These are phyloP conservation scores for Aspergillus arachidicola DNA, from an alignment of 2,329 filamentous ascomycete genomes.

Conservation along the genomic window DNA sequence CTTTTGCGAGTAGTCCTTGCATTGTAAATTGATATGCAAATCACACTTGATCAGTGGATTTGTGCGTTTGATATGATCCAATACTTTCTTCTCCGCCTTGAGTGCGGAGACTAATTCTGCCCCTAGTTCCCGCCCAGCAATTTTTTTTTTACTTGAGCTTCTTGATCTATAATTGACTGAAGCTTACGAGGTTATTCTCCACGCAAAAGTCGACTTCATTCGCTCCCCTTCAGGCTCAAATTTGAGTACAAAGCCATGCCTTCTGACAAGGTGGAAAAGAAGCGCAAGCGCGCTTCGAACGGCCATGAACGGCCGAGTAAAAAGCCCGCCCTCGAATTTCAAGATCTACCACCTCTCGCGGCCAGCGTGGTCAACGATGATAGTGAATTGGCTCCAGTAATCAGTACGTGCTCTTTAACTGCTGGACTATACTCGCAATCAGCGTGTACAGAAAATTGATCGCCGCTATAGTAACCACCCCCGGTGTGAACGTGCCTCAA, in stretches of 20 bases:
- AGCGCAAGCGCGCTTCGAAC: constrained; percentile 54
- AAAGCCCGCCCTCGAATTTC: constrained; percentile 46
- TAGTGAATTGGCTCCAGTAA: constrained; percentile 51
- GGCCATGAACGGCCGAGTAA: constrained; percentile 51
- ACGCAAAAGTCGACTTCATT: constrained; percentile 1
- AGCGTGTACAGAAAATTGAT: constrained; percentile 16
- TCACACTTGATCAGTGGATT: neutral
- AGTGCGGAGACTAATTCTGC: constrained; percentile 20
- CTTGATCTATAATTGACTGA: neutral
- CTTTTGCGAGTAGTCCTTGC: neutral
- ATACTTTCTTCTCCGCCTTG: constrained; percentile 21
- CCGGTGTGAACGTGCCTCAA: constrained; percentile 35
- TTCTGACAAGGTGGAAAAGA: constrained; percentile 46
- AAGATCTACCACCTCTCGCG: constrained; percentile 42
- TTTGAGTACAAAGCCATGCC: constrained; percentile 27
- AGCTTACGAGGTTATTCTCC: neutral
- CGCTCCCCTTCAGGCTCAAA: neutral
- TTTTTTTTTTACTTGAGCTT: constrained; percentile 29
- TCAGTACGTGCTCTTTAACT: constrained; percentile 45
- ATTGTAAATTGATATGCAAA: neutral
- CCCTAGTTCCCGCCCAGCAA: constrained; percentile 25
- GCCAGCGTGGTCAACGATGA: constrained; percentile 52
- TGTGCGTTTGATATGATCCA: constrained; percentile 1
- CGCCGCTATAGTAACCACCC: constrained; percentile 33
- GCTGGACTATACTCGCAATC: constrained; percentile 29